Evolutionary conservation across 139 green algal genomes (phyloP).

Genomic region (Mychonastes homosphaera): DNA sequence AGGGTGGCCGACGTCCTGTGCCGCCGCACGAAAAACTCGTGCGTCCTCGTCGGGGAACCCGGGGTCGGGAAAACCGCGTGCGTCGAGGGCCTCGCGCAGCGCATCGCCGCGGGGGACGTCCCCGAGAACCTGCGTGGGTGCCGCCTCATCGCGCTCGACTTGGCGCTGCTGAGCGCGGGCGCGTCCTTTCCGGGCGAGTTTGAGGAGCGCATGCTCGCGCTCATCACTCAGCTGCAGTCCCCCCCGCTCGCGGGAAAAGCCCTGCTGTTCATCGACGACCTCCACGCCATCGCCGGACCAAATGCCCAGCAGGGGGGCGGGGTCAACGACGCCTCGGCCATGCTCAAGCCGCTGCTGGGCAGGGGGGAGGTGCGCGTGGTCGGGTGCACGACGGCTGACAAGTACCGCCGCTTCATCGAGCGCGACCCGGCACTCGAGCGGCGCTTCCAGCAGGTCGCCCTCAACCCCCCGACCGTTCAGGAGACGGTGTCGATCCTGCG

Average conservation of each 20-base stretch:
- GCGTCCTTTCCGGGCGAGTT: slow-evolving; percentile 96
- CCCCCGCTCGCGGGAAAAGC: too few relatives aligned
- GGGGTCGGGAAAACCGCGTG: slow-evolving; percentile 78
- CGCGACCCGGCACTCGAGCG: slow-evolving; percentile 94
- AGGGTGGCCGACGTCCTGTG: slow-evolving; percentile 74
- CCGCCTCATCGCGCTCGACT: slow-evolving; percentile 78
- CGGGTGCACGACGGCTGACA: slow-evolving; percentile 87
- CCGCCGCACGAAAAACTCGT: slow-evolving; percentile 97
- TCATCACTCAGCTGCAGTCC: slow-evolving; percentile 76
- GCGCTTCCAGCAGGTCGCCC: slow-evolving; percentile 63
- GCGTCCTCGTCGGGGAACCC: slow-evolving; percentile 41
- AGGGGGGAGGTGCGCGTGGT: slow-evolving; percentile 91
- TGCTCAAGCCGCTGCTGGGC: slow-evolving; percentile 89
- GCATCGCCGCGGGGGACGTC: slow-evolving; percentile 84
- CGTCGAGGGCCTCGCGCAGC: slow-evolving; percentile 82
- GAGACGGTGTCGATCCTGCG: slow-evolving; percentile 88
- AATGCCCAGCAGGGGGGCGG: slow-evolving; percentile 54
- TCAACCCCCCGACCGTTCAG: slow-evolving; percentile 36
- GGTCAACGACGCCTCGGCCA: slow-evolving; percentile 85
- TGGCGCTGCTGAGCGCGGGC: slow-evolving; percentile 77
- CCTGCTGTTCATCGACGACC: slow-evolving; percentile 96
- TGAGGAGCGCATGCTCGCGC: slow-evolving; percentile 88
- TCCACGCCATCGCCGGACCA: slow-evolving; percentile 83
- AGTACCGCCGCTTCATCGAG: slow-evolving; percentile 94
- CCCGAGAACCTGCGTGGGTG: slow-evolving; percentile 39